Base-by-base conservation (phyloP, 1,284 basidiomycete species). In the Erythrobasidium hasegawianum region DNA sequence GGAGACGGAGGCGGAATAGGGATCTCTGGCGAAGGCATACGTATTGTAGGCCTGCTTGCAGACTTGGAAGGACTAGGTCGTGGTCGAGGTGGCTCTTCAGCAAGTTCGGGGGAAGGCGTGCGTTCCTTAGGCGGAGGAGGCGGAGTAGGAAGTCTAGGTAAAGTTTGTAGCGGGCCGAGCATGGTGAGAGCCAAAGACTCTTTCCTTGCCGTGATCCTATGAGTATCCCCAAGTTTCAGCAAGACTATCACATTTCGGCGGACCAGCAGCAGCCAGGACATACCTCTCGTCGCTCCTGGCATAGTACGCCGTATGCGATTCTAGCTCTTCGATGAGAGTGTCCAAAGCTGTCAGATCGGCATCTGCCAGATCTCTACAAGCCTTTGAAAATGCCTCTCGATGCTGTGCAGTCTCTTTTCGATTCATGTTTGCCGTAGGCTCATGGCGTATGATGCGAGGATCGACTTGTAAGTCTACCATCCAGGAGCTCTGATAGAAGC, bases 401-500 rank as follows among this genome's bases (percentile, higher is more conserved):
- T 47, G 16, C 14, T 47, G 43, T 14, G 16, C n/a, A 5, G 14
- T 14, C 43, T 47, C 43, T 14, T 16, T 47, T 4, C 22, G 16
- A 18, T n/a, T 47, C 43, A 47, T 47, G n/a, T 47, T n/a, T 5
- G 16, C 22, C 7, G 43, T 47, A 5, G 43, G 43, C 22, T 47
- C 43, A 18, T 18, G 16, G 22, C 43, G 43, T 7, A 47, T 24
- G 5, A n/a, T 16, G 8, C 47, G 50, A 16, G 59, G 59, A 43
- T 61, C 59, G 16, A 61, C 26, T 9, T 26, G n/a, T 16, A 24
- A 29, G 24, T 61, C 59, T 1, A 61, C 59, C 59, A 61, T 61
- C 59, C 59, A 61, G 5, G n/a, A n/a, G n/a, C n/a, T n/a, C n/a
- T 47, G 43, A n/a, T n/a, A 24, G 7, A 18, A n/a, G 43, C 16